These are phyloP conservation scores for Stagonosporopsis cucurbitacearum DNA, from an alignment of 2,329 filamentous ascomycete genomes.

Conservation along the genomic window DNA sequence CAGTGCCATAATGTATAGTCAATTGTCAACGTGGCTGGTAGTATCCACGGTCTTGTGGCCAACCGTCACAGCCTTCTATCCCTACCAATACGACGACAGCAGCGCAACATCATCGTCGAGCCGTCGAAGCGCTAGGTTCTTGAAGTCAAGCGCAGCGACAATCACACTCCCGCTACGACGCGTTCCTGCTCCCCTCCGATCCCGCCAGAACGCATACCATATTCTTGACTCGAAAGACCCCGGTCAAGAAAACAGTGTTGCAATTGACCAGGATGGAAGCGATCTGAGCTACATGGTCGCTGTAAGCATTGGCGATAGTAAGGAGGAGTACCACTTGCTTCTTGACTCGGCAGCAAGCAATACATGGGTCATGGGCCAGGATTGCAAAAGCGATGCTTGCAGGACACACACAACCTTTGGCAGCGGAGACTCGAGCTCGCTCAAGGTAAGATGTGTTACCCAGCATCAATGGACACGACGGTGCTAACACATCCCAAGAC, in stretches of 20 bases:
- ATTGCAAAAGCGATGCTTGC: constrained; percentile 72
- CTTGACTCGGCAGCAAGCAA: constrained; percentile 66
- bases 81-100: constrained; percentile 33
- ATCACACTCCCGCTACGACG: constrained; percentile 41
- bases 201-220: constrained; percentile 58
- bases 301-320: constrained; percentile 58
- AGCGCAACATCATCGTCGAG: constrained; percentile 11
- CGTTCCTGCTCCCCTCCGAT: constrained; percentile 35
- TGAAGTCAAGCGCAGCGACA: constrained; percentile 6
- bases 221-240: constrained; percentile 47
- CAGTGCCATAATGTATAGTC: constrained; percentile 34
- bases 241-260: constrained; percentile 54
- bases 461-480: not conserved
- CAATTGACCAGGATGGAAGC: constrained; percentile 60
- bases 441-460: constrained; percentile 48
- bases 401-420: constrained; percentile 73
- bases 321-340: constrained; percentile 60
- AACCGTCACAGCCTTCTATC: constrained; percentile 45
- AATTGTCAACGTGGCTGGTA: constrained; percentile 30
- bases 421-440: constrained; percentile 67
- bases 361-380: constrained; percentile 81
- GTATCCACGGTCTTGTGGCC: constrained; percentile 36
- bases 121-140: constrained; percentile 16
- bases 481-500: constrained; percentile 46
- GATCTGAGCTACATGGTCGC: constrained; percentile 63